These are phyloP conservation scores for Fonsecaea pedrosoi DNA, from an alignment of 2,329 filamentous ascomycete genomes.

Conservation along the genomic window DNA sequence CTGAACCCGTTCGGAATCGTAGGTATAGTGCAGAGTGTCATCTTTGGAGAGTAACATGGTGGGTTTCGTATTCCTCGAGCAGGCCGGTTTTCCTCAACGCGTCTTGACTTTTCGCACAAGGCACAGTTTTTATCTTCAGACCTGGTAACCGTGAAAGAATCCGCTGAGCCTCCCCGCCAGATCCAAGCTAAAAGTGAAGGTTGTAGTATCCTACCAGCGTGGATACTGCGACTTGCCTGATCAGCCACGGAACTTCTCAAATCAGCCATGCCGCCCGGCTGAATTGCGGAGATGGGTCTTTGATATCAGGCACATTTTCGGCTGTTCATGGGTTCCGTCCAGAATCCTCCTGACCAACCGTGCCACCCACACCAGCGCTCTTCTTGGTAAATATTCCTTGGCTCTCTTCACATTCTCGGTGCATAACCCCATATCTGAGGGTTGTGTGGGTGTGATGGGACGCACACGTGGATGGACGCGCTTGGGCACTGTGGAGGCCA, in stretches of 20 bases:
- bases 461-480: neutral
- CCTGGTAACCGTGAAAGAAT: neutral
- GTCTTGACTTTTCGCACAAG: neutral
- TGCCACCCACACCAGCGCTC: neutral
- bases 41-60: conserved; percentile 42
- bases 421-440: conserved; percentile 2
- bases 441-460: neutral
- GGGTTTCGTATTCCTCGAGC: neutral
- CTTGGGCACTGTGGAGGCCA: neutral
- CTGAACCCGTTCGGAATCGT: conserved; percentile 49
- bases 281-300: conserved; percentile 22
- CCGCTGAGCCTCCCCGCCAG: conserved; percentile 6
- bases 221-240: conserved; percentile 11
- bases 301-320: conserved; percentile 34
- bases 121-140: neutral
- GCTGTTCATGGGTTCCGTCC: conserved; percentile 1
- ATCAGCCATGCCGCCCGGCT: conserved; percentile 23
- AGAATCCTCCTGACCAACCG: neutral
- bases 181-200: conserved; percentile 9
- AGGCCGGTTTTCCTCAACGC: neutral
- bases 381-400: too few relatives aligned
- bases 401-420: neutral
- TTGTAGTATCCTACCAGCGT: conserved; percentile 3
- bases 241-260: conserved; percentile 14
- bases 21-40: conserved; percentile 46